Evolutionary conservation across 768 basidiomycete genomes (phyloP), one percentile per base, ranked within the genome.

Genomic region (Steccherinum ochraceum): DNA sequence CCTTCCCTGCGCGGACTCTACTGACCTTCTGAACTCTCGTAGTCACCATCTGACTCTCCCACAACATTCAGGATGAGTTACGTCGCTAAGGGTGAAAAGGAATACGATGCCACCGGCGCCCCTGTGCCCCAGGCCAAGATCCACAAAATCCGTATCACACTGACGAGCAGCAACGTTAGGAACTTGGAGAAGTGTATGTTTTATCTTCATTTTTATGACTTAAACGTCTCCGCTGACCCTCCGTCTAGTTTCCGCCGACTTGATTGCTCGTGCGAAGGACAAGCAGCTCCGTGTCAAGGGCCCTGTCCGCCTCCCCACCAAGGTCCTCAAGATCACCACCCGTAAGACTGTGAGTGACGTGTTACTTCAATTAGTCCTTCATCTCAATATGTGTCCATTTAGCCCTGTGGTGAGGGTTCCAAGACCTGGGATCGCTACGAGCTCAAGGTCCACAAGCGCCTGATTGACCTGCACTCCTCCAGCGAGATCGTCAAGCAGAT

Each of bases 351-450:
- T 93, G 55, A 59, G 89, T 78, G 7, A 49, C 11, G 19, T 45
- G 23, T 25, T 2, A 2, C 3, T 43, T 2, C 10, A 2, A 3
- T 1, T 1, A 3, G 18, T 5, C 41, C 10, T 2, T 13, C 7
- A n/a, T 40, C 49, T 23, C 46, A 35, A n/a, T n/a, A n/a, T n/a
- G 40, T 27, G 11, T 30, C 7, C 30, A 40, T 53, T 7, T 62
- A 96, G 91, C 90, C 96, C 72, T 98, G 96, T 67, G 96, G 96
- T 91, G 96, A 98, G 75, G 96, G 96, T 79, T 97, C 96, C 62
- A 99, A 99, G 86, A 99, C 96, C 67, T 99, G 96, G 96, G 96
- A 99, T 75, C 85, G 91, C 64, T 98, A 93, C 75, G 95, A 99
- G 75, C 86, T 99, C 75, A 94, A 94, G 79, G 79, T 99, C 56